These are phyloP conservation scores for Malassezia slooffiae DNA, from an alignment of 1,284 basidiomycete species.

Conservation along the genomic window DNA sequence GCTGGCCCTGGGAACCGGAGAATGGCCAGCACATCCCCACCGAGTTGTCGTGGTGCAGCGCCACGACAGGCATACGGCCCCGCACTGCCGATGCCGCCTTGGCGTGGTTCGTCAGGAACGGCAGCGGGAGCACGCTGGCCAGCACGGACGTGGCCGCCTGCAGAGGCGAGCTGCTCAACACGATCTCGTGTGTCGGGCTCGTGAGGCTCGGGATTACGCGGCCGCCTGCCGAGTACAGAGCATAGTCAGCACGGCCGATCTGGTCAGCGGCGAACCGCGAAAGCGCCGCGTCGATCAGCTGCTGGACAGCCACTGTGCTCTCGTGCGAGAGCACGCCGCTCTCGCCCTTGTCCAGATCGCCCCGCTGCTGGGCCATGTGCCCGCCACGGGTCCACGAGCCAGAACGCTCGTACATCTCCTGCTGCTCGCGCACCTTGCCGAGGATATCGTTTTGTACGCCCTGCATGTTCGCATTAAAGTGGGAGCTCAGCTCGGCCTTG, in stretches of 20 bases:
- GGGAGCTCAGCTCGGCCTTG: constrained; percentile 33
- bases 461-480: constrained; percentile 35
- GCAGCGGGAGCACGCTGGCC: constrained; percentile 4
- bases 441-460: constrained; percentile 23
- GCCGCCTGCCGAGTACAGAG: constrained; percentile 70
- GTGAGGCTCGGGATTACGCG: constrained; percentile 65
- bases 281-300: constrained; percentile 61
- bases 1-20: constrained; percentile 61
- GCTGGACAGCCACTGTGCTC: too few species aligned
- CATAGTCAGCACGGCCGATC: constrained; percentile 72
- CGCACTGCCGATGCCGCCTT: constrained; percentile 54
- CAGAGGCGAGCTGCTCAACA: neutral
- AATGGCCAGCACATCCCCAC: constrained; percentile 91
- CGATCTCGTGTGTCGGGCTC: constrained; percentile 55
- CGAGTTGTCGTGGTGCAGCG: constrained; percentile 67
- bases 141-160: constrained; percentile 1
- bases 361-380: neutral
- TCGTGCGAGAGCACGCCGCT: too few species aligned
- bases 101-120: constrained; percentile 45
- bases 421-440: constrained; percentile 21
- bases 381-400: too few species aligned
- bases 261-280: constrained; percentile 62
- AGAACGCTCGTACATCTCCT: constrained; percentile 32
- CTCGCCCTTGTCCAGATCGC: neutral
- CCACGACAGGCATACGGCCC: constrained; percentile 69